These are phyloP conservation scores for Zhuliangozyma parablackwelliae DNA, from an alignment of 1,139 yeast genomes.

Conservation along the genomic window DNA sequence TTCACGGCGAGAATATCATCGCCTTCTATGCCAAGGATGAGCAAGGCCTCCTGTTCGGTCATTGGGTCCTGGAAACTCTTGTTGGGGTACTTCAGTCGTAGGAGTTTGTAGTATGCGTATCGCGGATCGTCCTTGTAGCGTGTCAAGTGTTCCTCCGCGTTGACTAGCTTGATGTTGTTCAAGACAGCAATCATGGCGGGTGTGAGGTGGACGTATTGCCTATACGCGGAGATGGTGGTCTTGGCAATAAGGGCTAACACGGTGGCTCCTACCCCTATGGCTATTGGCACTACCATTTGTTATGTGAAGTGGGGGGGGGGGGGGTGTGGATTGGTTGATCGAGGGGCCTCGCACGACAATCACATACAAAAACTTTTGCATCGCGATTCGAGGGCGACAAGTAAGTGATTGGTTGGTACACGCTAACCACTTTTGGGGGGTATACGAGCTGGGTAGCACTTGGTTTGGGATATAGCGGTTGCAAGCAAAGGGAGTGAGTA, in stretches of 20 bases:
- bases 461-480: too few relatives aligned
- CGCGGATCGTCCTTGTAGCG: conserved; percentile 12
- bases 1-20: conserved; percentile 47
- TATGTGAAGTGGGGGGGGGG: too few relatives aligned
- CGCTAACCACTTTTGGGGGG: too few relatives aligned
- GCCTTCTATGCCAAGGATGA: conserved; percentile 50
- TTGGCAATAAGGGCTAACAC: conserved; percentile 49
- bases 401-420: too few relatives aligned
- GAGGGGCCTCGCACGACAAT: too few relatives aligned
- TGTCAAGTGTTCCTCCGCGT: conserved; percentile 3
- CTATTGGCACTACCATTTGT: conserved; percentile 47
- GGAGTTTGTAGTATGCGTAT: conserved; percentile 20
- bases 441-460: too few relatives aligned
- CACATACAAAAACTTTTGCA: too few relatives aligned
- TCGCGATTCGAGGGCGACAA: too few relatives aligned
- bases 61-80: conserved; percentile 47
- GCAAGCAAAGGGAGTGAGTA: too few relatives aligned
- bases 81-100: conserved; percentile 33
- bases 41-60: conserved; percentile 60
- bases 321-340: too few relatives aligned
- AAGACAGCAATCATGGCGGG: conserved; percentile 55
- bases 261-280: conserved; percentile 56
- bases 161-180: conserved; percentile 34
- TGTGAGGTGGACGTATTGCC: conserved; percentile 41
- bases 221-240: conserved; percentile 44